These are phyloP conservation scores for Alternaria panax DNA, from an alignment of 2,329 filamentous ascomycete genomes.

Conservation along the genomic window DNA sequence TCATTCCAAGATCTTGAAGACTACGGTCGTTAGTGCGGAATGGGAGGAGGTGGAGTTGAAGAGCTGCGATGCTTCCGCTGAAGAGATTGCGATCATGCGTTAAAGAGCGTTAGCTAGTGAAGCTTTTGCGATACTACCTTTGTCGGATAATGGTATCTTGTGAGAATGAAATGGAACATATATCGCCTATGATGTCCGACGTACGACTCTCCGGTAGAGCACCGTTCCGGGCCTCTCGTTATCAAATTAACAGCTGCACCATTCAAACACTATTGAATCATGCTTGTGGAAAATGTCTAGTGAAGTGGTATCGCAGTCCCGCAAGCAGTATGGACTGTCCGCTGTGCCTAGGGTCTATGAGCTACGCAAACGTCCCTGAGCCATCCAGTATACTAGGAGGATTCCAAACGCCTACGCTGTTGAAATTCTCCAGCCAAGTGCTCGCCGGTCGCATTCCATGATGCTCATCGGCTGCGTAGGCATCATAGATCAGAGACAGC, in stretches of 20 bases:
- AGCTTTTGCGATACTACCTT: neutral
- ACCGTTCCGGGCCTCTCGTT: too few relatives aligned
- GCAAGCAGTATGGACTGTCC: neutral
- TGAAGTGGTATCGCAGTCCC: neutral
- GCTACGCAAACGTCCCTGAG: neutral
- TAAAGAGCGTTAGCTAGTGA: neutral
- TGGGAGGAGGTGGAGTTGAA: conserved; percentile 41
- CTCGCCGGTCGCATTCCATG: neutral
- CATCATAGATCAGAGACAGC: neutral
- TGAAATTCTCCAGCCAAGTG: too few relatives aligned
- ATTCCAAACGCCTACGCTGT: neutral
- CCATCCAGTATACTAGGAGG: neutral
- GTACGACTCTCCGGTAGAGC: neutral
- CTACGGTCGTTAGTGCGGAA: conserved; percentile 45
- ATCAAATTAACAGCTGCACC: neutral
- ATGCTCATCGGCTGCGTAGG: neutral
- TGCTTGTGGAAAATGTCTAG: neutral
- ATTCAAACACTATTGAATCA: neutral
- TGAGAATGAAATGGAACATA: neutral
- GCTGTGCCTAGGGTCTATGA: neutral
- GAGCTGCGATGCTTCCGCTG: conserved; percentile 23
- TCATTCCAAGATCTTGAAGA: conserved; percentile 47
- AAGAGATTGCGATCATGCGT: conserved; percentile 34
- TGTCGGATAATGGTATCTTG: neutral
- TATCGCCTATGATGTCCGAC: neutral